Conservation (phyloP, 495 filamentous ascomycete genomes). For the Penicillium parvum region DNA sequence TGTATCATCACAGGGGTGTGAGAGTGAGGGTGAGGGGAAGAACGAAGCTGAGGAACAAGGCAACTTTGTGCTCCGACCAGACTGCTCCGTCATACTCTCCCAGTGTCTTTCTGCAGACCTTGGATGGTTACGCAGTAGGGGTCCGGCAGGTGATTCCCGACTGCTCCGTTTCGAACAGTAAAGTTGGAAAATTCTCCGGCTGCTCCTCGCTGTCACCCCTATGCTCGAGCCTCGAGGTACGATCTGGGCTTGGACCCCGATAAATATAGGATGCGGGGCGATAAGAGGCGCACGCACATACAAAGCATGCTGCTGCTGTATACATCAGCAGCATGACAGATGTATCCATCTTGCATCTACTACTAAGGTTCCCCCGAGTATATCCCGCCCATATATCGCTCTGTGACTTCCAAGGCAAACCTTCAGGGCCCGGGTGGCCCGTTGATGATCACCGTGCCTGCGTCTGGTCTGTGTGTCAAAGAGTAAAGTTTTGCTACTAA, state of each 20-base stretch:
- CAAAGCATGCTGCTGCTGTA: too few relatives aligned
- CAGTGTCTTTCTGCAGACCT: not conserved
- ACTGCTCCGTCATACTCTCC: constrained; percentile 17
- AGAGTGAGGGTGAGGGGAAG: not conserved
- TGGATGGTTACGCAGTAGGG: constrained; percentile 22
- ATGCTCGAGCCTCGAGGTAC: constrained; percentile 3
- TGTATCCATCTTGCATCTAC: too few relatives aligned
- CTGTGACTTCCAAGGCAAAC: too few relatives aligned
- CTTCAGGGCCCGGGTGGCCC: constrained; percentile 19
- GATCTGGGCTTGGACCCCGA: constrained; percentile 1
- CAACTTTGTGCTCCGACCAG: not conserved
- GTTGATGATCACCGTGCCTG: constrained; percentile 19
- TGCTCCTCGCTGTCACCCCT: not conserved
- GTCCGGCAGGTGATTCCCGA: constrained; percentile 18
- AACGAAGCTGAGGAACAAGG: too few relatives aligned
- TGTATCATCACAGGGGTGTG: constrained; percentile 5
- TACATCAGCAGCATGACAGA: too few relatives aligned
- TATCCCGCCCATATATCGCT: too few relatives aligned
- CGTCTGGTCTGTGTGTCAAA: constrained; percentile 10
- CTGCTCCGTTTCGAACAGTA: constrained; percentile 19
- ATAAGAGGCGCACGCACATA: not conserved
- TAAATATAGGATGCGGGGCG: not conserved
- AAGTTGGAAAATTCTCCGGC: constrained; percentile 6
- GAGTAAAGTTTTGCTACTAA: constrained; percentile 1
- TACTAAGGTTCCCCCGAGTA: too few relatives aligned